Evolutionary conservation across 2,329 filamentous ascomycete genomes (phyloP).

Genomic region (Exophiala xenobiotica): DNA sequence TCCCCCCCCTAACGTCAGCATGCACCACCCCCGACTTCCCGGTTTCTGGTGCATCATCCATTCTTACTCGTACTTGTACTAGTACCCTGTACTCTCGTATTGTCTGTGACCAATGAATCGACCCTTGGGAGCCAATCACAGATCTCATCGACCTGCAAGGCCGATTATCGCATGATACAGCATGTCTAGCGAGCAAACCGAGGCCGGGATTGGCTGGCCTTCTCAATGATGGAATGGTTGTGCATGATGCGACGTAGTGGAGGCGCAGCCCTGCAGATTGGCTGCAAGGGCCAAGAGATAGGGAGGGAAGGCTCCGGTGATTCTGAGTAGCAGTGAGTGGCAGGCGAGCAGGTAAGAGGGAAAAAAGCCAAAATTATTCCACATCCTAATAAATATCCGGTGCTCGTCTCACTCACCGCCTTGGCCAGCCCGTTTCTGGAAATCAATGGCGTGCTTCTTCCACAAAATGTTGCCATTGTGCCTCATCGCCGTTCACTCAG

Average conservation of each 20-base stretch:
- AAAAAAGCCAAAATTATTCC: neutral
- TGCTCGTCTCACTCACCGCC: constrained; percentile 18
- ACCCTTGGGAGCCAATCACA: neutral
- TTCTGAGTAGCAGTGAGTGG: too few relatives aligned
- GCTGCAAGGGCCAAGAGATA: neutral
- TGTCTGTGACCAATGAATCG: too few relatives aligned
- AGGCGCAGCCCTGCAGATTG: neutral
- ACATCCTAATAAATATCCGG: neutral
- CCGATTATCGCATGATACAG: neutral
- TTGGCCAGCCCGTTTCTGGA: constrained; percentile 17
- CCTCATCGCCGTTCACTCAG: neutral
- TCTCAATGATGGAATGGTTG: neutral
- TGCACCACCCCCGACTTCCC: too few relatives aligned
- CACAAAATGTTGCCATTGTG: constrained; percentile 21
- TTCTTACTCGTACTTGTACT: too few relatives aligned
- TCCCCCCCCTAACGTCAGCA: too few relatives aligned
- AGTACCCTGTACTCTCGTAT: too few relatives aligned
- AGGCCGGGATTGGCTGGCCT: neutral
- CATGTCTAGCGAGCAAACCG: neutral
- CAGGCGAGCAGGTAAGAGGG: too few relatives aligned
- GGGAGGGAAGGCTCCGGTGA: too few relatives aligned
- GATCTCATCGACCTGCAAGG: neutral
- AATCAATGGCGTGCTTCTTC: constrained; percentile 25
- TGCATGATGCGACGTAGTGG: neutral
- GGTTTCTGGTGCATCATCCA: too few relatives aligned